Conservation (phyloP, 1,284 basidiomycete species). For the Cutaneotrichosporon sp. region DNA sequence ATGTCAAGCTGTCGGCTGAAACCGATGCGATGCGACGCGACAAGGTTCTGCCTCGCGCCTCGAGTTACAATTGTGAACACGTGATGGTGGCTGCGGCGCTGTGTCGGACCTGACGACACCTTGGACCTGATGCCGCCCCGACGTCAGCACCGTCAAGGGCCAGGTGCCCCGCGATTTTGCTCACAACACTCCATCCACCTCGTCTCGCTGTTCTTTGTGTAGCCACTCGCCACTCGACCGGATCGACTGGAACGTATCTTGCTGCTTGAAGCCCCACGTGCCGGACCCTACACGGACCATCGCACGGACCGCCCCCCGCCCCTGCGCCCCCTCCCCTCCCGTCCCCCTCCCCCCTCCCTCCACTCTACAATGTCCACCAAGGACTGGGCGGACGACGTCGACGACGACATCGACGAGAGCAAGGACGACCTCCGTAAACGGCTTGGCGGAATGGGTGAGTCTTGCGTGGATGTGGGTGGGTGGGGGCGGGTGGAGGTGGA, state of each 20-base stretch:
- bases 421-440: constrained; percentile 25
- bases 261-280: neutral
- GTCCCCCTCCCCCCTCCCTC: neutral
- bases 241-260: too few relatives aligned
- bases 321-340: neutral
- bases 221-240: neutral
- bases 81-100: too few relatives aligned
- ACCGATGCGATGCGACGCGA: too few relatives aligned
- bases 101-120: too few relatives aligned
- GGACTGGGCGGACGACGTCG: constrained; percentile 37
- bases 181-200: too few relatives aligned
- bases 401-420: constrained; percentile 27
- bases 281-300: neutral
- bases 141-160: too few relatives aligned
- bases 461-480: neutral
- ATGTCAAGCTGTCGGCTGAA: too few relatives aligned
- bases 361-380: constrained; percentile 12
- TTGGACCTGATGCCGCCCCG: too few relatives aligned
- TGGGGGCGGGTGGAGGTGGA: neutral
- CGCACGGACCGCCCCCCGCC: neutral
- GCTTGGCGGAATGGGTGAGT: constrained; percentile 26
- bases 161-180: too few relatives aligned
- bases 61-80: too few relatives aligned
- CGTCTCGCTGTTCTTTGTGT: too few relatives aligned
- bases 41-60: too few relatives aligned